Base-by-base conservation (phyloP, 2,329 filamentous ascomycete genomes). In the Simplicillium aogashimaense region DNA sequence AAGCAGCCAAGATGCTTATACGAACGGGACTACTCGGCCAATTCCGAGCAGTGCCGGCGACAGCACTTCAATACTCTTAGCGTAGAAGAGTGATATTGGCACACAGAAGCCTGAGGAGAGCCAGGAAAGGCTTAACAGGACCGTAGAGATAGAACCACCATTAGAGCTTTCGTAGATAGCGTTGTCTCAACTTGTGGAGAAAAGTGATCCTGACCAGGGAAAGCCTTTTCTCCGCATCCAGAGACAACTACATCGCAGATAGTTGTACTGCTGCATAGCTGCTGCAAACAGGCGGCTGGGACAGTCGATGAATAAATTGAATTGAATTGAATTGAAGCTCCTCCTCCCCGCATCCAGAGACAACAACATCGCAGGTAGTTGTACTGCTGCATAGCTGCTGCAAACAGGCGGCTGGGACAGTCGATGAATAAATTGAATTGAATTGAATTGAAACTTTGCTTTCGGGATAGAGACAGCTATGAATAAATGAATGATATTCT, bases 1-100 rank as follows among this genome's bases (percentile, higher is more conserved):
- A 55, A 54, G 49, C 51, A 56, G 56, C 52, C 17, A 57, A 58
- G 48, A 57, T 56, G 44, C 53, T 56, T 18, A 35, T 56, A 11
- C 51, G 50, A 46, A 57, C 50, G 13, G 50, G 53, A 43, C 50
- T 57, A 12, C 46, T 57, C 13, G 38, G 43, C 37, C 45, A 57
- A 48, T 57, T 55, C 43, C 37, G 38, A 40, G 51, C 48, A 38
- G 50, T 55, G 33, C 46, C 43, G 20, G 49, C 48, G 28, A 53
- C 40, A 48, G 48, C 51, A 50, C 50, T 47, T 34, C 16, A 47
- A 45, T 43, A 41, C 29, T 32, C 34, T 37, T 44, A 46, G 41
- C 38, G 43, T 43, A 37, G 46, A 32, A 6, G 30, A 32, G 30
- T 32, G 30, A 32, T 15, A 13, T 32, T 15, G 15, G 6, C 11